Conservation (phyloP, 495 filamentous ascomycete genomes). For the Talaromyces nanjingensis region DNA sequence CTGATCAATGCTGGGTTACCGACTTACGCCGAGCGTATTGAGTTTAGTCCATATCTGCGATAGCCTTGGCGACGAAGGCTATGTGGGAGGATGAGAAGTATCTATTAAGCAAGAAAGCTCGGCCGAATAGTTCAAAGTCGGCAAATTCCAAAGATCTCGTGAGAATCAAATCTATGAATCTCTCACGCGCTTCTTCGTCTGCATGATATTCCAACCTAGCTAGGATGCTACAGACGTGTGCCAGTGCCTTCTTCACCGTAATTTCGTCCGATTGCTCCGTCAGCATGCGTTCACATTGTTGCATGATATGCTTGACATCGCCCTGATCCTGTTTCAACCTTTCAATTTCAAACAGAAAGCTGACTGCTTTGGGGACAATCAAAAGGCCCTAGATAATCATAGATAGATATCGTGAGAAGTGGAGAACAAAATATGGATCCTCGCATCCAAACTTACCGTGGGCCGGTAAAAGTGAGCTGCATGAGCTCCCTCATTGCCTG, state of each 20-base stretch:
- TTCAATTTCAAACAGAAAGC: conserved; percentile 1
- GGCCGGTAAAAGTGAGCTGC: conserved; percentile 27
- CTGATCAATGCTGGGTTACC: background rate
- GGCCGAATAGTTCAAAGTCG: background rate
- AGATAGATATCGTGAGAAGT: too few species aligned
- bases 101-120: background rate
- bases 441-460: conserved; percentile 17
- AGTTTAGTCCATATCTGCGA: background rate
- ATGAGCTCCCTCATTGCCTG: conserved; percentile 25
- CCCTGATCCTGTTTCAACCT: background rate
- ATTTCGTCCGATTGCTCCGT: background rate
- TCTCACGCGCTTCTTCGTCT: background rate
- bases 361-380: background rate
- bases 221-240: background rate
- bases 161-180: background rate
- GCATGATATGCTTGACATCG: background rate
- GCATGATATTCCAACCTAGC: background rate
- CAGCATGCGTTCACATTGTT: background rate
- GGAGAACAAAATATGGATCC: too few species aligned
- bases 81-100: background rate
- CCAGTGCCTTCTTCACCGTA: background rate
- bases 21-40: background rate
- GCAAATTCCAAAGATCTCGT: background rate
- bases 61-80: background rate
- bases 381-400: too few species aligned